phyloP scores from a whole-genome alignment of 805 yeast genomes.

The Myxozyma udenii region DNA sequence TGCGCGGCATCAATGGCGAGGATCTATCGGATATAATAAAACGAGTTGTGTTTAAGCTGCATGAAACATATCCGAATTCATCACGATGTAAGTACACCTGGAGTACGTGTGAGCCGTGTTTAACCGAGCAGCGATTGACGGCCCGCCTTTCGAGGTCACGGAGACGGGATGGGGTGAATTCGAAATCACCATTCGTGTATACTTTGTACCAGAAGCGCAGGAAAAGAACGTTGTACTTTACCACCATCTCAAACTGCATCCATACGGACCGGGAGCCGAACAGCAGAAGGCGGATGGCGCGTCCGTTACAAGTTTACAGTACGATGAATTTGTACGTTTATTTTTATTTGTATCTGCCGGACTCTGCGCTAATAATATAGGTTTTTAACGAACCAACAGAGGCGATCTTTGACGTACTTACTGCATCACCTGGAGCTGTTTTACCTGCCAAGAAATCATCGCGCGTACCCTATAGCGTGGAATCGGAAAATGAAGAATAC shows the following conservation, averaged over 20 bases:
- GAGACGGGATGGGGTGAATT: constrained; percentile 99
- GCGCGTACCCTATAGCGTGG: constrained; percentile 44
- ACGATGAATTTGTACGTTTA: constrained; percentile 72
- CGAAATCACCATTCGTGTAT: constrained; percentile 83
- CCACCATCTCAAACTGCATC: constrained; percentile 89
- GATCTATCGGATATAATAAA: constrained; percentile 80
- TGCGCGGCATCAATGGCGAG: constrained; percentile 73
- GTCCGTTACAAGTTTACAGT: constrained; percentile 58
- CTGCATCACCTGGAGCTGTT: constrained; percentile 55
- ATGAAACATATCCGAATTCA: constrained; percentile 87
- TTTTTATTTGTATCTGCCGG: not conserved
- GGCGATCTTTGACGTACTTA: constrained; percentile 71
- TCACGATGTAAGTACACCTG: constrained; percentile 48
- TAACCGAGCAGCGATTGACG: constrained; percentile 52
- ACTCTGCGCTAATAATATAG: not conserved
- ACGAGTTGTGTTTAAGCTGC: constrained; percentile 89
- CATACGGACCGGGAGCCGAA: constrained; percentile 51
- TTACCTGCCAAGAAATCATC: constrained; percentile 40
- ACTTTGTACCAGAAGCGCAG: constrained; percentile 78
- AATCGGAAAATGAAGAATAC: constrained; percentile 63
- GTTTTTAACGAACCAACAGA: constrained; percentile 91
- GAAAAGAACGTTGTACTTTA: constrained; percentile 84
- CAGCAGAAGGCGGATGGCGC: constrained; percentile 36
- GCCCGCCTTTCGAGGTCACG: constrained; percentile 90
- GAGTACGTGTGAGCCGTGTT: not conserved